Evolutionary conservation across 148 eudicot species (phyloP).

Genomic region (Drosera capensis): DNA sequence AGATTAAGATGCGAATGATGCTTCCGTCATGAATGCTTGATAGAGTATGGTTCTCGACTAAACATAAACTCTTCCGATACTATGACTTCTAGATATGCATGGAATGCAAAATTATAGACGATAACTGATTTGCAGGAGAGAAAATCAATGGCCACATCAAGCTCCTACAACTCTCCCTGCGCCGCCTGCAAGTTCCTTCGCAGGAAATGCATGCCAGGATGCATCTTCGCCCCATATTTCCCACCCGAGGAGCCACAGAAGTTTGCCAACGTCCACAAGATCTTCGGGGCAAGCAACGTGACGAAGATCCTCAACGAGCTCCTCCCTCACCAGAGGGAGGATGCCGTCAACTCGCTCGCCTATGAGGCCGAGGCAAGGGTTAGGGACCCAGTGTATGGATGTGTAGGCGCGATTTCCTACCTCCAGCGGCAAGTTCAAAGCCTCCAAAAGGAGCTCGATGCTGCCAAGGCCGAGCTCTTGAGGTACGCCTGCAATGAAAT

Average conservation of each 20-base stretch:
- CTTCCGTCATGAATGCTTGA: too few relatives aligned
- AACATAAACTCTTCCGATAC: not conserved
- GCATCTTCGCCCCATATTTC: conserved; percentile 73
- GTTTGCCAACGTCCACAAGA: conserved; percentile 79
- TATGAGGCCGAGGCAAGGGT: conserved; percentile 80
- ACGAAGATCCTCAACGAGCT: conserved; percentile 69
- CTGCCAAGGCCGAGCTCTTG: conserved; percentile 51
- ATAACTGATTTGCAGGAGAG: not conserved
- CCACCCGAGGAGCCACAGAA: conserved; percentile 82
- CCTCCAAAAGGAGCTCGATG: conserved; percentile 66
- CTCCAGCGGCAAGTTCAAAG: conserved; percentile 60
- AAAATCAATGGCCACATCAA: conserved; percentile 46
- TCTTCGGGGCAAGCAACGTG: conserved; percentile 80
- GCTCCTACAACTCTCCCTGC: conserved; percentile 66
- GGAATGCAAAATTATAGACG: conserved; percentile 2
- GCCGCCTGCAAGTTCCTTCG: conserved; percentile 92
- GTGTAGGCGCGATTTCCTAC: conserved; percentile 63
- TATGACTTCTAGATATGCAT: too few relatives aligned
- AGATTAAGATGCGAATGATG: too few relatives aligned
- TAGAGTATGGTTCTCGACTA: too few relatives aligned
- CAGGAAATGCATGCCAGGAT: conserved; percentile 67
- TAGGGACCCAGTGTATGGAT: conserved; percentile 65
- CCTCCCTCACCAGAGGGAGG: conserved; percentile 61
- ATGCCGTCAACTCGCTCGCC: conserved; percentile 69
- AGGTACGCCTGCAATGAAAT: conserved; percentile 30